Conservation (phyloP, 164 flowering plant species). For the Aristolochia californica region DNA sequence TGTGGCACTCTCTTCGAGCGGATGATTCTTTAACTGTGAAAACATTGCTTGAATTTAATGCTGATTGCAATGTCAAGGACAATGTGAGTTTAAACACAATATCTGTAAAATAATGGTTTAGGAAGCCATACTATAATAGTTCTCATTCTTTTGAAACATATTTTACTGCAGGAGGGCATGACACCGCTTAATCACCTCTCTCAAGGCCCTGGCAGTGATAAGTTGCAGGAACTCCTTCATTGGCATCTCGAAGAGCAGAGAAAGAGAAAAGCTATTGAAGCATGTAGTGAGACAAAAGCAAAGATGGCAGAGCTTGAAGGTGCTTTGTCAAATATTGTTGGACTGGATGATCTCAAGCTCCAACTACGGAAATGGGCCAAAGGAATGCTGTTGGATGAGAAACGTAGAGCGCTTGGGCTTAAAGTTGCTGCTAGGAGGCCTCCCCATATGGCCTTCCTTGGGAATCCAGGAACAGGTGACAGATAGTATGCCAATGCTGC, state of each 20-base stretch:
- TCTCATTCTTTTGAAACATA: not conserved
- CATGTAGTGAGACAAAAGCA: slow-evolving; percentile 71
- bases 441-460: slow-evolving; percentile 99
- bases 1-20: slow-evolving; percentile 70
- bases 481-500: not conserved
- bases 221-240: slow-evolving; percentile 49
- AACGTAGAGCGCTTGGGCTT: slow-evolving; percentile 85
- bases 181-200: slow-evolving; percentile 82
- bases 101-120: not conserved
- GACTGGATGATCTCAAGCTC: slow-evolving; percentile 74
- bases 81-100: slow-evolving; percentile 32
- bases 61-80: slow-evolving; percentile 83
- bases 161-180: slow-evolving; percentile 59
- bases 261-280: slow-evolving; percentile 69
- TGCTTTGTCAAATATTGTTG: slow-evolving; percentile 64
- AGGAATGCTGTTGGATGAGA: slow-evolving; percentile 98
- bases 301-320: slow-evolving; percentile 86
- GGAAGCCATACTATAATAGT: too few relatives aligned
- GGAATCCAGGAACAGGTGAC: slow-evolving; percentile 98
- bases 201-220: slow-evolving; percentile 61
- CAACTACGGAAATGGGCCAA: slow-evolving; percentile 96
- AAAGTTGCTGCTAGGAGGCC: slow-evolving; percentile 67
- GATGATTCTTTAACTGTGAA: slow-evolving; percentile 65
- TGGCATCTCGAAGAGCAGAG: slow-evolving; percentile 69
- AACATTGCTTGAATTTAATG: slow-evolving; percentile 69